These are phyloP conservation scores for Yarrowia sp. DNA, from an alignment of 805 yeast genomes.

Conservation along the genomic window DNA sequence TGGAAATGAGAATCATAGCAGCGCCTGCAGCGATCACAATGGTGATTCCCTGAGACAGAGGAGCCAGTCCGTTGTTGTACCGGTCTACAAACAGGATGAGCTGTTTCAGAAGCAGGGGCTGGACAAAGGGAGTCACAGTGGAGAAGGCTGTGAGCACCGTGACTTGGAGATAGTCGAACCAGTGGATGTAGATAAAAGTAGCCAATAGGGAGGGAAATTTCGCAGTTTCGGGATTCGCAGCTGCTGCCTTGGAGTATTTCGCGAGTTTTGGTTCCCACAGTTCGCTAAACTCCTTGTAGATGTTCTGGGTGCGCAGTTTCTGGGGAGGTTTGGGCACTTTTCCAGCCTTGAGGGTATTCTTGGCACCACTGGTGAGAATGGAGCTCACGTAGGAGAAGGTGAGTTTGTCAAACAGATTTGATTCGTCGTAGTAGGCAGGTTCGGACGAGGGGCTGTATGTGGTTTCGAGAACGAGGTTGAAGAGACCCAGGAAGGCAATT, in stretches of 20 bases:
- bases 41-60: slow-evolving; percentile 2
- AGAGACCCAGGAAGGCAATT: not conserved
- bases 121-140: not conserved
- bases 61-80: slow-evolving; percentile 7
- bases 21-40: not conserved
- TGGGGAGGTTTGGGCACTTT: not conserved
- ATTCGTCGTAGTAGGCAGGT: not conserved
- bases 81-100: not conserved
- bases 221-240: not conserved
- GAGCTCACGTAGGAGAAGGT: slow-evolving; percentile 4
- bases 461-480: not conserved
- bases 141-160: not conserved
- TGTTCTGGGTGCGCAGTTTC: not conserved
- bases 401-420: not conserved
- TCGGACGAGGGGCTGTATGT: not conserved
- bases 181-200: not conserved
- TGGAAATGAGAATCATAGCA: not conserved
- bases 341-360: not conserved
- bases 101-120: not conserved
- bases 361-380: not conserved
- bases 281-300: not conserved
- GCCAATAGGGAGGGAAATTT: not conserved
- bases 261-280: not conserved
- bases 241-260: not conserved
- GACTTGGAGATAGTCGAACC: not conserved